These are phyloP conservation scores for Suillus spraguei DNA, from an alignment of 768 basidiomycete genomes.

Conservation along the genomic window DNA sequence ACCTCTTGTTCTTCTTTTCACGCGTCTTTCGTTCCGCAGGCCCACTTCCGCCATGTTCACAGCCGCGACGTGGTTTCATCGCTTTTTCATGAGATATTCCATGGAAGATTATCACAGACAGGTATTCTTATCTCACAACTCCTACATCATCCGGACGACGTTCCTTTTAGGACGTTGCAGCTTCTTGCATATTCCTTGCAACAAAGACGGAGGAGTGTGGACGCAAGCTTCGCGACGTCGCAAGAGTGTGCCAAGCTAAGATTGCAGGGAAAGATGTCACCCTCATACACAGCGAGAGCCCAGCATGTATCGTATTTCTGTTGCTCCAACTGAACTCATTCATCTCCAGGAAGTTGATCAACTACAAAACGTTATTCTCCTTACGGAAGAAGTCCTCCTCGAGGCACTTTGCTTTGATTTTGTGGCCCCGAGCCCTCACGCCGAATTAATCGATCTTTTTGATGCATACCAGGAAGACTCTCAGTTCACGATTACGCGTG, in stretches of 20 bases:
- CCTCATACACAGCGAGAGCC: conserved; percentile 62
- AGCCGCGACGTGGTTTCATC: conserved; percentile 88
- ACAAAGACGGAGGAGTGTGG: conserved; percentile 94
- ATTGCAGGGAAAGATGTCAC: conserved; percentile 54
- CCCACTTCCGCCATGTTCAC: conserved; percentile 83
- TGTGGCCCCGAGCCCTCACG: conserved; percentile 75
- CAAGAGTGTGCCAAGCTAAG: conserved; percentile 74
- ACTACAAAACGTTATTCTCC: conserved; percentile 66
- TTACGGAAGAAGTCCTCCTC: conserved; percentile 76
- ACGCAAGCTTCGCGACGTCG: conserved; percentile 83
- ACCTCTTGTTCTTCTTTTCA: conserved; percentile 17
- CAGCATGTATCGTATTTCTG: conserved; percentile 45
- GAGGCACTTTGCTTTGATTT: conserved; percentile 89
- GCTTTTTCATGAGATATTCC: conserved; percentile 87
- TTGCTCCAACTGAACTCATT: conserved; percentile 10
- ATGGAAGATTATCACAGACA: conserved; percentile 87
- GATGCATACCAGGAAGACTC: conserved; percentile 50
- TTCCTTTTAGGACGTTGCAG: conserved; percentile 70
- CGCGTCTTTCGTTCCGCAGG: conserved; percentile 40
- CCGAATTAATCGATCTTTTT: conserved; percentile 73
- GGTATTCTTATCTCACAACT: conserved; percentile 23
- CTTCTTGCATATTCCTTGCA: conserved; percentile 83
- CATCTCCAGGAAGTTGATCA: conserved; percentile 69
- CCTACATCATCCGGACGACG: conserved; percentile 12
- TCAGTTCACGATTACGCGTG: conserved; percentile 74